A percentile compares a stretch with the other conserved stretches of the same genome.
phyloP scores from a whole-genome alignment of 129 eudicot genomes.

The Gnaphalium uliginosum region DNA sequence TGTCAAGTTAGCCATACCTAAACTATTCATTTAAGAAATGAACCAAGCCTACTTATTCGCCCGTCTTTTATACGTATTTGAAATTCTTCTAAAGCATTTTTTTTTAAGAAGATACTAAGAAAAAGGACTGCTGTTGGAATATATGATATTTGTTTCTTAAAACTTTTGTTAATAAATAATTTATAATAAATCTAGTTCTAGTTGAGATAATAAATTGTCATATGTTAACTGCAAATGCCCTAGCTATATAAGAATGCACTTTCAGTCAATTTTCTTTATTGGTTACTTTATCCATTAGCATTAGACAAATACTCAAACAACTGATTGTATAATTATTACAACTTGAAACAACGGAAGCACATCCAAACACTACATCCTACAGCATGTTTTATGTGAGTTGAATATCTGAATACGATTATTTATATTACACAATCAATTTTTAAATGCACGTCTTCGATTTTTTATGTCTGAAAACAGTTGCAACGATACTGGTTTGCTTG shows the following conservation, averaged over 20 bases:
- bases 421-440: background rate
- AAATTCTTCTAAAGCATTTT: background rate
- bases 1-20: background rate
- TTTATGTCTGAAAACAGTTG: constrained; percentile 8
- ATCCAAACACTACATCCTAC: background rate
- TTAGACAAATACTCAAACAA: no score
- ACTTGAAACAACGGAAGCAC: background rate
- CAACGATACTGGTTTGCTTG: constrained; percentile 11
- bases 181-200: no score
- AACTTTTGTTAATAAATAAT: no score
- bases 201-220: no score
- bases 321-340: background rate
- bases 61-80: background rate
- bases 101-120: background rate
- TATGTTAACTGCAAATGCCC: no score
- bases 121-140: background rate
- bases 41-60: background rate
- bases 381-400: background rate
- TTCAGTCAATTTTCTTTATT: background rate
- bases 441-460: background rate
- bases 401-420: background rate
- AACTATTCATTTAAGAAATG: background rate
- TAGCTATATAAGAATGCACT: no score
- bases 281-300: background rate
- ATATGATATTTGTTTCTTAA: no score